These are phyloP conservation scores for Quercus variabilis DNA, from an alignment of 306 rosid genomes.

Conservation along the genomic window DNA sequence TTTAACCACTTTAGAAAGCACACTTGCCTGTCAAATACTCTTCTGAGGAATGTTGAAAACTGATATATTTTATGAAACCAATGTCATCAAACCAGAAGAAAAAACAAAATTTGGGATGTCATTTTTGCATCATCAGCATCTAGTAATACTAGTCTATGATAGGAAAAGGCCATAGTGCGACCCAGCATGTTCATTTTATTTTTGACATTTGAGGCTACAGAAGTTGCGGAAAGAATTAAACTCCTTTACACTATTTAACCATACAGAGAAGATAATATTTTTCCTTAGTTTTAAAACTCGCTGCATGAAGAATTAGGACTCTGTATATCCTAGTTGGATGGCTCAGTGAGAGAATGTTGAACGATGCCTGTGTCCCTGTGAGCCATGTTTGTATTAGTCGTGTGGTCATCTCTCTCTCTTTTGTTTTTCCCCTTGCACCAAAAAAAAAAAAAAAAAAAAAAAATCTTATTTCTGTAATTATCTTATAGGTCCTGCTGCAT, in stretches of 20 bases:
- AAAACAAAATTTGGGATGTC: too few species aligned
- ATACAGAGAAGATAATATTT: neutral
- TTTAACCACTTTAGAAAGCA: constrained; percentile 6
- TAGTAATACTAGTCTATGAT: neutral
- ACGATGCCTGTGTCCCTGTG: neutral
- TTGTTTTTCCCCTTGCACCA: neutral
- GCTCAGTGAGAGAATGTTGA: constrained; percentile 8
- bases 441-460: neutral
- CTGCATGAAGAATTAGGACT: neutral
- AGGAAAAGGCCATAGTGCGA: neutral
- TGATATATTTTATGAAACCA: too few species aligned
- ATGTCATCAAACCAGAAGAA: too few species aligned
- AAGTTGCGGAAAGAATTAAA: constrained; percentile 8
- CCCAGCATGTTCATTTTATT: neutral
- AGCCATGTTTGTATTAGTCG: neutral
- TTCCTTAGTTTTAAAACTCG: neutral
- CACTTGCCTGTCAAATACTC: neutral
- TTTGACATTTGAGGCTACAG: constrained; percentile 4
- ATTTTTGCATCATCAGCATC: too few species aligned
- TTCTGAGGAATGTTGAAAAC: too few species aligned
- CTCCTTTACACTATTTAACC: neutral
- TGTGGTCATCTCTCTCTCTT: neutral
- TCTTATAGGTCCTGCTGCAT: constrained; percentile 95
- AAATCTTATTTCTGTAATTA: constrained; percentile 23
- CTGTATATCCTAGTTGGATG: constrained; percentile 12